phyloP scores from a whole-genome alignment of 768 basidiomycete species.

The Cystobasidium onofrii region DNA sequence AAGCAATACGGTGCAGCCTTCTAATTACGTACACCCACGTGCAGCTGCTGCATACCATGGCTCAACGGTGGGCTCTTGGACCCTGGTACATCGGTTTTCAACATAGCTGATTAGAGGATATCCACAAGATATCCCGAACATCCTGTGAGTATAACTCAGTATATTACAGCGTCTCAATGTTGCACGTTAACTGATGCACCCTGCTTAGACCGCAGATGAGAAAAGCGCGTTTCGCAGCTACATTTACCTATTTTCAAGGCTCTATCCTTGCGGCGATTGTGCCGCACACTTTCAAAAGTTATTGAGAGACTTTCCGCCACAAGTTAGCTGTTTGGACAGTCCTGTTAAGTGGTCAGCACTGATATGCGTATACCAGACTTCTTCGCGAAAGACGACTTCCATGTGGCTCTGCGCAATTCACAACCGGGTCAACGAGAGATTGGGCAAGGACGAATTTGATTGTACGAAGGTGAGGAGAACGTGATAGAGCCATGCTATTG shows the following conservation, averaged over 20 bases:
- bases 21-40: too few relatives aligned
- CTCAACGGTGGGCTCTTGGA: conserved; percentile 12
- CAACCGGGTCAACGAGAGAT: conserved; percentile 78
- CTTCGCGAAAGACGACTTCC: conserved; percentile 55
- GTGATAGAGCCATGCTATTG: background rate
- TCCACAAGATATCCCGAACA: conserved; percentile 30
- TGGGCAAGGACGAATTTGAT: conserved; percentile 76
- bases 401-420: conserved; percentile 85
- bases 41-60: conserved; percentile 32
- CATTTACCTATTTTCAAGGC: conserved; percentile 52
- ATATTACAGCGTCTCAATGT: too few relatives aligned
- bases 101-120: too few relatives aligned
- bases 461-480: conserved; percentile 56
- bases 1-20: too few relatives aligned
- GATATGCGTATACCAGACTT: background rate
- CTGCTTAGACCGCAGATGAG: conserved; percentile 17
- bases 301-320: conserved; percentile 59
- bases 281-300: conserved; percentile 70
- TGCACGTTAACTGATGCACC: background rate
- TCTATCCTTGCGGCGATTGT: conserved; percentile 85
- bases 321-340: conserved; percentile 56
- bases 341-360: background rate
- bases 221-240: conserved; percentile 26
- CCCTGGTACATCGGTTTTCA: too few relatives aligned
- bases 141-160: background rate